Percentiles rank a stretch among this genome's conserved stretches.
Conservation (phyloP, 768 basidiomycete species). For the Kondoa subrosea region DNA sequence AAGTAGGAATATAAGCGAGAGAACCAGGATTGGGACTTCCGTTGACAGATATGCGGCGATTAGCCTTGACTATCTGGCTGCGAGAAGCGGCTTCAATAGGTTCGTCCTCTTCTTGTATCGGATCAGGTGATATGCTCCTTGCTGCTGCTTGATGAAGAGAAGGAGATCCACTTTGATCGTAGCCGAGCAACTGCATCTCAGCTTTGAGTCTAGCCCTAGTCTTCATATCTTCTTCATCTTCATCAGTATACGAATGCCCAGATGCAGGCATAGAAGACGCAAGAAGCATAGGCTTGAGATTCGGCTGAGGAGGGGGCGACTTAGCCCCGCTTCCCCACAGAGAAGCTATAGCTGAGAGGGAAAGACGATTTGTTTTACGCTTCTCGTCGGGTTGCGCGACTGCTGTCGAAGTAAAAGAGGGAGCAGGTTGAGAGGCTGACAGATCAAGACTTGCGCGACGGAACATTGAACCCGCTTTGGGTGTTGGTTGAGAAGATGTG, state of each 20-base stretch:
- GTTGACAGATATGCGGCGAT: not conserved
- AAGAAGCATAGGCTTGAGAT: slow-evolving; percentile 8
- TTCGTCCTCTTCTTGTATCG: not conserved
- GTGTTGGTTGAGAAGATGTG: not conserved
- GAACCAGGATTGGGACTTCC: not conserved
- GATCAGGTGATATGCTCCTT: not conserved
- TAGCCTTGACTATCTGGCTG: not conserved
- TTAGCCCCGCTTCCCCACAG: not conserved
- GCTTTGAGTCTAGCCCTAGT: slow-evolving; percentile 76
- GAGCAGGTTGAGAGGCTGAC: not conserved
- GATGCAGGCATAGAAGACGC: not conserved
- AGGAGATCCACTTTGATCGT: slow-evolving; percentile 41
- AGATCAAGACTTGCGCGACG: not conserved
- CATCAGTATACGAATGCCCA: slow-evolving; percentile 44
- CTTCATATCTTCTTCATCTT: slow-evolving; percentile 78
- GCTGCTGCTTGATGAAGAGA: slow-evolving; percentile 28
- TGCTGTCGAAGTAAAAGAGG: not conserved
- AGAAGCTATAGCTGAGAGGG: not conserved
- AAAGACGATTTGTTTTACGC: not conserved
- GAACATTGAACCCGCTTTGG: not conserved
- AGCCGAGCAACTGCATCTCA: slow-evolving; percentile 88
- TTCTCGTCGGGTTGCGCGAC: not conserved
- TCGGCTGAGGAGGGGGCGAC: slow-evolving; percentile 1
- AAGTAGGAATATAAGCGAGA: not conserved
- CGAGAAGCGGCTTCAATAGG: not conserved